Base-by-base conservation (phyloP, 805 yeast species). In the Kazachstania kunashirensis region DNA sequence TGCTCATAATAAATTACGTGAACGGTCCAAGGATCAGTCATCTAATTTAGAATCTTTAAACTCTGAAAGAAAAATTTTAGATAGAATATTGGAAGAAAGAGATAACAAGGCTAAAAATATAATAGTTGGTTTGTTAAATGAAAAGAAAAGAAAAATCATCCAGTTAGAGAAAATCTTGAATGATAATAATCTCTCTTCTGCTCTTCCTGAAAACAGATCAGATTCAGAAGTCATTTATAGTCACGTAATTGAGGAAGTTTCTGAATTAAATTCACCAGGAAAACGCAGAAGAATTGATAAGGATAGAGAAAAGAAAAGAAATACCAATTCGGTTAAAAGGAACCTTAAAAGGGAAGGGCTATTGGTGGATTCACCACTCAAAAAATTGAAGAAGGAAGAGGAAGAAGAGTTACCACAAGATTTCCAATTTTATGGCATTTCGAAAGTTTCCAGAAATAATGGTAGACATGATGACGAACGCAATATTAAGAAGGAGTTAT, bases 221-320 rank as follows among this genome's bases (percentile, higher is more conserved):
- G 59, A 53, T 33, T 36, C 46, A 4, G 41, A 40, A 4, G 25
- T 44, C 5, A 42, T 53, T 3, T 51, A 52, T 35, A 36, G 33
- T 15, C 33, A 48, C 30, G 45, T 53, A 3, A 41, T 29, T 4
- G 34, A 43, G 3, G 42, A 45, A 9, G 48, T 52, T 1, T 37
- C 46, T 6, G 40, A 41, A 20, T 37, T 52, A 14, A 48, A 45
- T 20, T 51, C 56, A 2, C 56, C 56, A 12, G 55, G 55, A 3
- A 52, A 45, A 32, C 40, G 52, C 19, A 43, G 34, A 34, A 34
- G 31, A 16, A 27, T n/a, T n/a, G n/a, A n/a, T n/a, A n/a, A n/a
- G n/a, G n/a, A 25, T 2, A 19, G 18, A 16, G 12, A 12, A 16
- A 29, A 12, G 18, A 21, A 14, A 17, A 28, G 12, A 18, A 20